A percentile compares a stretch with the other conserved stretches of the same genome.
phyloP scores from a whole-genome alignment of 495 filamentous ascomycete species.

The Trypethelium eluteriae region DNA sequence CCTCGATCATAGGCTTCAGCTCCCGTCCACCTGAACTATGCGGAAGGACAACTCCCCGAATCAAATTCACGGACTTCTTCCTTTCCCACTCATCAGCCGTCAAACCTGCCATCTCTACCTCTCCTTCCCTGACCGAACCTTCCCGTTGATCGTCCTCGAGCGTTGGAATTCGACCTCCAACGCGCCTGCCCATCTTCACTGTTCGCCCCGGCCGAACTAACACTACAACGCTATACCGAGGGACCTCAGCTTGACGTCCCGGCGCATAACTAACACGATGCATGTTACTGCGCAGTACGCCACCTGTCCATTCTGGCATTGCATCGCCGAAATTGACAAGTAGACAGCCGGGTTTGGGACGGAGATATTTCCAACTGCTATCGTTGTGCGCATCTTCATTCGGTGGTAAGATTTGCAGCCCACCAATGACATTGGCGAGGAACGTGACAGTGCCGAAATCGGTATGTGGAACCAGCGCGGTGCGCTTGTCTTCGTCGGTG shows the following conservation, averaged over 20 bases:
- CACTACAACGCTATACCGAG: slow-evolving; percentile 32
- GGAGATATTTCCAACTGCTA: slow-evolving; percentile 48
- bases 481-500: not conserved
- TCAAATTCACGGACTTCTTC: too few relatives aligned
- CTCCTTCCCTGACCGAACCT: too few relatives aligned
- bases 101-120: too few relatives aligned
- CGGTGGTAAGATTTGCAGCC: slow-evolving; percentile 50
- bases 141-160: not conserved
- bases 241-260: slow-evolving; percentile 40
- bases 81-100: too few relatives aligned
- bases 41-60: too few relatives aligned
- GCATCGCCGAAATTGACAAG: slow-evolving; percentile 62
- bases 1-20: too few relatives aligned
- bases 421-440: slow-evolving; percentile 48
- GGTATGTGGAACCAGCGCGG: slow-evolving; percentile 11
- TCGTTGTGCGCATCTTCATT: slow-evolving; percentile 1
- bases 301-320: slow-evolving; percentile 55
- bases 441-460: slow-evolving; percentile 46
- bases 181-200: not conserved
- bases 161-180: not conserved
- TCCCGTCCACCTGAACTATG: too few relatives aligned
- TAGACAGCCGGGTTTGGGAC: slow-evolving; percentile 48
- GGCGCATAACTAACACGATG: slow-evolving; percentile 57
- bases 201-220: slow-evolving; percentile 27
- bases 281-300: slow-evolving; percentile 51